Conservation (phyloP, 192 early-diverging fungal genomes). For the Coemansia sp. region DNA sequence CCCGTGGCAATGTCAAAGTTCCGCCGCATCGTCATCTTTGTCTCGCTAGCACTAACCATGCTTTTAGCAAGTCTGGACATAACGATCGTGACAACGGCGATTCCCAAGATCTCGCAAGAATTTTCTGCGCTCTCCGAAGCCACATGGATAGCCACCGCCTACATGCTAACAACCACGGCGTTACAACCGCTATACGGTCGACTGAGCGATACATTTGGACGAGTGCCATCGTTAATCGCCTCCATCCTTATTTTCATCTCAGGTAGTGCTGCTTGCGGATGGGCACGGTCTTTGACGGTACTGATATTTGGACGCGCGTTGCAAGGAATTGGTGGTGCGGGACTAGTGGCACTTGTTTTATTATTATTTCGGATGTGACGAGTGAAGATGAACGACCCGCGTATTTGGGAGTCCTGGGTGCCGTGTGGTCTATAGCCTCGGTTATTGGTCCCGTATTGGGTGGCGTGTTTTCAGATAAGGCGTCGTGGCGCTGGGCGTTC, state of each 20-base stretch:
- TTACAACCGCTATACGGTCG: constrained; percentile 79
- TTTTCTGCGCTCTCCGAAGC: constrained; percentile 62
- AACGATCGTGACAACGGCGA: constrained; percentile 66
- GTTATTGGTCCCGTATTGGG: constrained; percentile 71
- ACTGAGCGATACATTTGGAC: constrained; percentile 84
- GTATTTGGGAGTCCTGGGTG: constrained; percentile 55
- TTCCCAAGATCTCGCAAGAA: constrained; percentile 61
- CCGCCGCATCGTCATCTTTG: constrained; percentile 33
- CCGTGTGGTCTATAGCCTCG: constrained; percentile 63
- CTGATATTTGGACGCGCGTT: constrained; percentile 70
- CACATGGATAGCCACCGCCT: constrained; percentile 79
- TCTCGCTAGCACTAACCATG: constrained; percentile 56
- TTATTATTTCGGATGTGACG: constrained; percentile 71
- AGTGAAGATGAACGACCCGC: constrained; percentile 32
- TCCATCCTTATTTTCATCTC: constrained; percentile 59
- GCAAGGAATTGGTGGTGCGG: constrained; percentile 69
- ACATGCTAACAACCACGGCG: constrained; percentile 70
- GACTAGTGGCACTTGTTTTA: constrained; percentile 64
- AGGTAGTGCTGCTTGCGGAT: constrained; percentile 58
- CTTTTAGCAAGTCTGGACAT: constrained; percentile 63
- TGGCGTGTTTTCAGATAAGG: constrained; percentile 68
- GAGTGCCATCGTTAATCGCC: constrained; percentile 59
- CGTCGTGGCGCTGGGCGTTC: constrained; percentile 73
- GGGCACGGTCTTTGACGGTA: constrained; percentile 62
- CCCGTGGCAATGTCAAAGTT: constrained; percentile 15